A percentile compares a stretch with the other conserved stretches of the same genome.
phyloP scores from a whole-genome alignment of 2,329 filamentous ascomycete species.

The Colletotrichum caudatum region DNA sequence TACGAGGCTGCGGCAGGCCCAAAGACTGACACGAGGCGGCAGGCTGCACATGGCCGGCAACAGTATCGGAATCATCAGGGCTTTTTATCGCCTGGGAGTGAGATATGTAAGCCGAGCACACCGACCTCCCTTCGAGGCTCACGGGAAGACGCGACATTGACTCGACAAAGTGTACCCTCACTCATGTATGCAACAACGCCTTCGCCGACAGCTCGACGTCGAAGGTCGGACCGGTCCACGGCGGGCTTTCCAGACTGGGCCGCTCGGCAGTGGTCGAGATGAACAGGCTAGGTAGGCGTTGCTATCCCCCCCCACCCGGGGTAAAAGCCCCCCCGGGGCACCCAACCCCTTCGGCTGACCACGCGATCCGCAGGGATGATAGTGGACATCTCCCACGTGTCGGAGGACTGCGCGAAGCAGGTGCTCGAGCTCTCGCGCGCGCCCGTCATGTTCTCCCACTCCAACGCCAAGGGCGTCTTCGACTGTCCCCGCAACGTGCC shows the following conservation, averaged over 20 bases:
- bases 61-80: constrained; percentile 50
- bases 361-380: constrained; percentile 43
- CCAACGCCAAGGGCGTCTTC: constrained; percentile 44
- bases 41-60: constrained; percentile 50
- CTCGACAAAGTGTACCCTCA: constrained; percentile 44
- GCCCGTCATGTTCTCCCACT: constrained; percentile 51
- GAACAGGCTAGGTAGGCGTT: constrained; percentile 48
- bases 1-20: not conserved
- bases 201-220: constrained; percentile 47
- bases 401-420: constrained; percentile 44
- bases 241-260: constrained; percentile 48
- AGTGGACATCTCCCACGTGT: constrained; percentile 50
- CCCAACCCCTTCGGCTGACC: not conserved
- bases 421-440: constrained; percentile 46
- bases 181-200: constrained; percentile 48
- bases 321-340: too few relatives aligned
- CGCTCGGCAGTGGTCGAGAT: constrained; percentile 49
- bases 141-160: accelerated
- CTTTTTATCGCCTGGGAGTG: constrained; percentile 50
- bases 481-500: constrained; percentile 53
- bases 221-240: constrained; percentile 43
- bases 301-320: too few relatives aligned
- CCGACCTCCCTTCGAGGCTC: not conserved
- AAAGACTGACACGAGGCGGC: not conserved
- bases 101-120: constrained; percentile 47